Evolutionary conservation across 129 eudicot genomes (phyloP).

Genomic region (Flaveria trinervia): DNA sequence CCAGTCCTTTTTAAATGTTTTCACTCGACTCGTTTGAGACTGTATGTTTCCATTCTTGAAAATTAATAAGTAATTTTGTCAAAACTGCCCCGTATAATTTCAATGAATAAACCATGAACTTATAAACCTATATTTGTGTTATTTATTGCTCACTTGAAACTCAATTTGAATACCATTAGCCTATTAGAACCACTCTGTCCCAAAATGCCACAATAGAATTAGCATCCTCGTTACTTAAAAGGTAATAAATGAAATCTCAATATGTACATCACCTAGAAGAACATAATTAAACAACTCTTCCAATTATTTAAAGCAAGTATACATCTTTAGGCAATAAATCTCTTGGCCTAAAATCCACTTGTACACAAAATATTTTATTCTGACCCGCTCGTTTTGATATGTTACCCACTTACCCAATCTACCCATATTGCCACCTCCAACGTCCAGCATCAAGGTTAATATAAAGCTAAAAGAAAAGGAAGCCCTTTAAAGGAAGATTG

Average conservation of each 20-base stretch:
- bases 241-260: too few relatives aligned
- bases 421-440: background rate
- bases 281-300: background rate
- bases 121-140: too few relatives aligned
- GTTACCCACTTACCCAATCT: background rate
- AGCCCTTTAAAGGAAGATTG: background rate
- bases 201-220: too few relatives aligned
- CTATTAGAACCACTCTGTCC: too few relatives aligned
- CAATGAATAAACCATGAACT: too few relatives aligned
- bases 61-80: too few relatives aligned
- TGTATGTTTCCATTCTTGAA: too few relatives aligned
- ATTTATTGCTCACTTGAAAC: background rate
- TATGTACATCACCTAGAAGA: background rate
- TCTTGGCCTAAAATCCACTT: background rate
- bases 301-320: background rate
- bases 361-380: background rate
- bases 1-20: background rate
- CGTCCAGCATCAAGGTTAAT: background rate
- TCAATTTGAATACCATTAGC: background rate
- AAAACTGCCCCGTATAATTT: too few relatives aligned
- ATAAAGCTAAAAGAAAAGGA: slow-evolving; percentile 12
- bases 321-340: background rate
- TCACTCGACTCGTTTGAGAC: too few relatives aligned
- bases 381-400: background rate
- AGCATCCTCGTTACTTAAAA: too few relatives aligned